Base-by-base conservation (phyloP, 441 rosid genomes). In the Erodium texanum region DNA sequence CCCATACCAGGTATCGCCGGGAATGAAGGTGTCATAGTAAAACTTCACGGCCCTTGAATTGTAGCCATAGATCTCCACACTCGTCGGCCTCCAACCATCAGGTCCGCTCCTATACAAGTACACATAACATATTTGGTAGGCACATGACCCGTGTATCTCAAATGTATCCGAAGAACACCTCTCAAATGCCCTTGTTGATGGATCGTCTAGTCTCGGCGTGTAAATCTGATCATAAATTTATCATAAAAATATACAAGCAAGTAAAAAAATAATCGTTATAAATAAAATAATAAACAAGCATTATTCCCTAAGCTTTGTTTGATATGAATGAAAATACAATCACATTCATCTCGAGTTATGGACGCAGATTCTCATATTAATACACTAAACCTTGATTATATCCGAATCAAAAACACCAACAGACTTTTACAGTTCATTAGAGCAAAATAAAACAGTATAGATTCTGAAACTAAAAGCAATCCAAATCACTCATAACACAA, bases 21-120 rank as follows among this genome's bases (percentile, higher is more conserved):
- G 93, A 64, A 85, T 66, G 62, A 70, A 77, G 20, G 80, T 76
- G 75, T 78, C 69, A 75, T 81, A 87, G 50, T 76, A 67, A 66
- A 85, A 87, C 0, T 83, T 79, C 45, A 78, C 85, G 0, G 81
- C 80, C 71, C 66, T 80, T 2, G 84, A 72, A 68, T 77, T 70
- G 48, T 81, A 62, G 27, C 81, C 78, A 16, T 59, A 80, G 20
- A 87, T 79, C 50, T 69, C 72, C 64, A 87, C 85, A 27, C 32
- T 84, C 27, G 76, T 83, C 0, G 93, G 93, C 27, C 76, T 82
- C 93, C 93, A 87, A 1, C 90, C 90, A 62, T 85, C 93, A 0
- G 79, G 80, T 22, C 93, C 93, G 7, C 78, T 78, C 75, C 89
- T 72, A 80, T 87, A 87, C 38, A 85, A 80, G 72, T 87, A 87